These are phyloP conservation scores for Cryphonectria carpinicola DNA, from an alignment of 2,329 filamentous ascomycete genomes.

Conservation along the genomic window DNA sequence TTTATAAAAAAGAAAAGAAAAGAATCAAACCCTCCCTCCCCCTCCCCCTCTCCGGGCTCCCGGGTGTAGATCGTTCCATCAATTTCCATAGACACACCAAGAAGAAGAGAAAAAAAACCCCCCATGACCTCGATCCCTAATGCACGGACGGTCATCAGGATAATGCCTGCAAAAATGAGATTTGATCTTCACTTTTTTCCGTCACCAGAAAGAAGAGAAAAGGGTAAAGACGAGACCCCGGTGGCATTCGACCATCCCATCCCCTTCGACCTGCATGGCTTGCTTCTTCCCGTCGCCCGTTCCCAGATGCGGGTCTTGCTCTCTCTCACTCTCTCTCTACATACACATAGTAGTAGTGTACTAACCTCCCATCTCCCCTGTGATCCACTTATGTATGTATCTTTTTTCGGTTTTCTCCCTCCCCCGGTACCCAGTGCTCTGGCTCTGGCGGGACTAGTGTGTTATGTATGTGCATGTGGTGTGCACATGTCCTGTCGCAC, in stretches of 20 bases:
- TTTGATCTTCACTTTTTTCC: slow-evolving; percentile 4
- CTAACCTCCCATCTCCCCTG: background rate
- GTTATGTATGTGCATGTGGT: background rate
- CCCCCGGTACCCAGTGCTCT: slow-evolving; percentile 18
- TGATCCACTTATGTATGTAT: no score
- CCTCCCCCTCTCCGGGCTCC: no score
- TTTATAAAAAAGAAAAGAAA: background rate
- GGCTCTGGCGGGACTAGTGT: slow-evolving; percentile 22
- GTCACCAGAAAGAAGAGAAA: background rate
- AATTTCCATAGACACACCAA: background rate
- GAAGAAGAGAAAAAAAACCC: background rate
- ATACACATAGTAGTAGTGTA: background rate
- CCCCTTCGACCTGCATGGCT: background rate
- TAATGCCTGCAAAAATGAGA: slow-evolving; percentile 24
- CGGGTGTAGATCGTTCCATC: background rate
- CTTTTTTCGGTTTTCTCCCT: background rate
- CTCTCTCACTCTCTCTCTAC: background rate
- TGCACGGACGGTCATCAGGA: slow-evolving; percentile 20
- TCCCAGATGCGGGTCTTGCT: slow-evolving; percentile 8
- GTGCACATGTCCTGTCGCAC: slow-evolving; percentile 19
- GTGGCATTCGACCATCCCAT: background rate
- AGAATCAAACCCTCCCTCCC: no score
- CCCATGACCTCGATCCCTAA: slow-evolving; percentile 14
- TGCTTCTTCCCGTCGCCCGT: background rate
- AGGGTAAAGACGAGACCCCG: background rate